A percentile compares a stretch with the other conserved stretches of the same genome.
Conservation (phyloP, 2,329 filamentous ascomycete species). For the Nakataea oryzae region DNA sequence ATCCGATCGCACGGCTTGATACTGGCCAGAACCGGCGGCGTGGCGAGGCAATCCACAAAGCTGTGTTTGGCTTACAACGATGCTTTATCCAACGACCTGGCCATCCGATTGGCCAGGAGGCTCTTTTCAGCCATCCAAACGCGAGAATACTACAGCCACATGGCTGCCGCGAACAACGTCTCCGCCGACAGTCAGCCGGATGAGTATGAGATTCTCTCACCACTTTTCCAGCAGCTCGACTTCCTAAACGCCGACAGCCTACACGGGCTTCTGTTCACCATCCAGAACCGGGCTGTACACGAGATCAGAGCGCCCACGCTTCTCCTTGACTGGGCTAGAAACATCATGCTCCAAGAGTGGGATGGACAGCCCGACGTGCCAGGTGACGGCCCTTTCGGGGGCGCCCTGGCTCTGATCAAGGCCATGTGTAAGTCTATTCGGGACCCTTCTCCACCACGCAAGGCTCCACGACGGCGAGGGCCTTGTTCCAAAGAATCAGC, state of each 20-base stretch:
- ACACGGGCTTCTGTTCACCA: slow-evolving; percentile 35
- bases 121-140: slow-evolving; percentile 47
- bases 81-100: slow-evolving; percentile 49
- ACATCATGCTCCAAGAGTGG: slow-evolving; percentile 71
- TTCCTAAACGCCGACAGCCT: slow-evolving; percentile 33
- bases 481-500: neutral
- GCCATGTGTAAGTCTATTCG: slow-evolving; percentile 52
- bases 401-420: slow-evolving; percentile 63
- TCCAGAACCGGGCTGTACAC: slow-evolving; percentile 41
- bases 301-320: slow-evolving; percentile 46
- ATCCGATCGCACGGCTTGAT: slow-evolving; percentile 44
- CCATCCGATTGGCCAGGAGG: slow-evolving; percentile 46
- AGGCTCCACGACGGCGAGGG: neutral
- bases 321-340: slow-evolving; percentile 61
- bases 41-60: slow-evolving; percentile 33
- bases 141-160: slow-evolving; percentile 37
- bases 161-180: slow-evolving; percentile 22
- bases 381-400: slow-evolving; percentile 62
- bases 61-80: slow-evolving; percentile 53
- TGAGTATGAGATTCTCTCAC: slow-evolving; percentile 33
- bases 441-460: neutral
- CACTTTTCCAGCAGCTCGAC: slow-evolving; percentile 42
- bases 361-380: slow-evolving; percentile 62
- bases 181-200: slow-evolving; percentile 17
- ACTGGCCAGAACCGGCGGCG: slow-evolving; percentile 32